Evolutionary conservation across 768 basidiomycete species (phyloP).

Genomic region (Steccherinum ochraceum): DNA sequence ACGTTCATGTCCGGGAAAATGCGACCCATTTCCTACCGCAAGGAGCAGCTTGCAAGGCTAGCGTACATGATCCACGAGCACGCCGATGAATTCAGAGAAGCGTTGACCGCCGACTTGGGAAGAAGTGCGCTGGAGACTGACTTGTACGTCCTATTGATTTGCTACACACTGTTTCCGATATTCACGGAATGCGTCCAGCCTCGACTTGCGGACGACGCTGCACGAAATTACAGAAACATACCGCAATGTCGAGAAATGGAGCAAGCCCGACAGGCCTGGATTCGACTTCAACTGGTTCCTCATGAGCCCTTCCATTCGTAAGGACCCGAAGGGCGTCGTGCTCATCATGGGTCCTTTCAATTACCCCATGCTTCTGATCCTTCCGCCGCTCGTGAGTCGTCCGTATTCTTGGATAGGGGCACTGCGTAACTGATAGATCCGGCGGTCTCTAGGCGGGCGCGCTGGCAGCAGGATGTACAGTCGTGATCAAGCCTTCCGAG

Average conservation of each 20-base stretch:
- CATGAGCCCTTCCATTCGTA: slow-evolving; percentile 58
- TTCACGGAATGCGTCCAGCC: slow-evolving; percentile 29
- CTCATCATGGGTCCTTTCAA: slow-evolving; percentile 73
- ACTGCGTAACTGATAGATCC: background rate
- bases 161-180: background rate
- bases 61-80: slow-evolving; percentile 76
- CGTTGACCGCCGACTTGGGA: slow-evolving; percentile 57
- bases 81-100: slow-evolving; percentile 46
- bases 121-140: slow-evolving; percentile 54
- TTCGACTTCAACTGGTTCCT: slow-evolving; percentile 51
- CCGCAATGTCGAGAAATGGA: slow-evolving; percentile 68
- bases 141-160: slow-evolving; percentile 29
- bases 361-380: slow-evolving; percentile 56
- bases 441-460: slow-evolving; percentile 45
- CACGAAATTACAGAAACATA: slow-evolving; percentile 48
- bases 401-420: background rate
- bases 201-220: slow-evolving; percentile 52
- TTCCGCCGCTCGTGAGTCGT: slow-evolving; percentile 48
- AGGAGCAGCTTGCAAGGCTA: slow-evolving; percentile 70
- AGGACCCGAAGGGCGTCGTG: slow-evolving; percentile 73
- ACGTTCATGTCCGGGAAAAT: slow-evolving; percentile 63
- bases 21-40: slow-evolving; percentile 60
- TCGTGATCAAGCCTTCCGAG: slow-evolving; percentile 75
- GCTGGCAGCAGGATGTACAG: slow-evolving; percentile 72
- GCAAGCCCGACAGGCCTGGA: slow-evolving; percentile 50